Conservation (phyloP, 768 basidiomycete genomes). For the Lactarius deliciosus region DNA sequence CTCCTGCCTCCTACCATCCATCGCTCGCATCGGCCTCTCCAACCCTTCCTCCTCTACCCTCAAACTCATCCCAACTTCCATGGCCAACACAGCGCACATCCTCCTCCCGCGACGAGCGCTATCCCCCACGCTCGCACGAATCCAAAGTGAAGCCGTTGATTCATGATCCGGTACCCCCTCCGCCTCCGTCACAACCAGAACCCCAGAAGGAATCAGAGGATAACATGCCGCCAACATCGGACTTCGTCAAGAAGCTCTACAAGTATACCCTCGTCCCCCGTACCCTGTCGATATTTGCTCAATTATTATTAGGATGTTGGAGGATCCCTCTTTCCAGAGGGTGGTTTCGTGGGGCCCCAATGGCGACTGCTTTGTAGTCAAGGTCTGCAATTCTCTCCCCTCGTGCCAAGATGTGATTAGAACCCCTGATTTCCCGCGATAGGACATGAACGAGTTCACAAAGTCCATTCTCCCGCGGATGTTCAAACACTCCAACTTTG, state of each 20-base stretch:
- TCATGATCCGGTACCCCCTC: conserved; percentile 25
- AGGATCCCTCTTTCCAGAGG: conserved; percentile 67
- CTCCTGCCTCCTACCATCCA: conserved; percentile 39
- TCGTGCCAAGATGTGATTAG: conserved; percentile 19
- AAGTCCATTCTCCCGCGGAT: conserved; percentile 84
- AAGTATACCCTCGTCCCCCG: conserved; percentile 50
- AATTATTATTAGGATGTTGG: conserved; percentile 67
- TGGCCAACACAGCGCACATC: conserved; percentile 38
- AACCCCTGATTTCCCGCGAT: conserved; percentile 25
- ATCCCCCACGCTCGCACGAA: conserved; percentile 33
- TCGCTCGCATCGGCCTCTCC: conserved; percentile 36
- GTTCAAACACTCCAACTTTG: conserved; percentile 96
- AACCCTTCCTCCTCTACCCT: conserved; percentile 34
- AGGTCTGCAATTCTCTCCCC: conserved; percentile 36
- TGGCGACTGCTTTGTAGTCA: conserved; percentile 90
- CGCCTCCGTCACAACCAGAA: conserved; percentile 27
- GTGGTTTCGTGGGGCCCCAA: conserved; percentile 82
- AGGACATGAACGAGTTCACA: conserved; percentile 96
- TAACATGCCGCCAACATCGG: conserved; percentile 81
- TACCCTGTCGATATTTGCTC: conserved; percentile 3
- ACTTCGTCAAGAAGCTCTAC: conserved; percentile 95
- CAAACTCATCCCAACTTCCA: conserved; percentile 34
- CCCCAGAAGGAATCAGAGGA: conserved; percentile 48
- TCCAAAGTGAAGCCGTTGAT: conserved; percentile 32
- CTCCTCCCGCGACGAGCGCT: conserved; percentile 38